Percentiles rank a stretch among this genome's conserved stretches.
These are phyloP conservation scores for Fusarium papillatum DNA, from an alignment of 2,329 filamentous ascomycete species.

Conservation along the genomic window DNA sequence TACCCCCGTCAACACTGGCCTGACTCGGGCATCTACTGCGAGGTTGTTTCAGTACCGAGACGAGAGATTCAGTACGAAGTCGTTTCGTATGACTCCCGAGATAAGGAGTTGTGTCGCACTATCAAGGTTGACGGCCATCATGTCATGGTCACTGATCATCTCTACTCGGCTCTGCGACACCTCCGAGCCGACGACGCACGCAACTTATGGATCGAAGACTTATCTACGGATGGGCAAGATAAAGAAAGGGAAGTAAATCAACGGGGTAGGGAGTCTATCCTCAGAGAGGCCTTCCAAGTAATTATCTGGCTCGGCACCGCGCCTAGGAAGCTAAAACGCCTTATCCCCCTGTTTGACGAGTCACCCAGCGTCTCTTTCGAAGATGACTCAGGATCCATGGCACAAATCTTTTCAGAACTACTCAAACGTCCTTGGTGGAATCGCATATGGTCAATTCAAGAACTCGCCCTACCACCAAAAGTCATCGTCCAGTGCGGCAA, in stretches of 20 bases:
- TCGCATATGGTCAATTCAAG: neutral
- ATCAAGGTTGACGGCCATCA: neutral
- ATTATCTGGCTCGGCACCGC: neutral
- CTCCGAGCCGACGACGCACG: neutral
- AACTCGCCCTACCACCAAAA: neutral
- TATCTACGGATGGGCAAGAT: neutral
- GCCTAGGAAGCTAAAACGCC: neutral
- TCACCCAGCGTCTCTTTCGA: neutral
- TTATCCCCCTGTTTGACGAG: neutral
- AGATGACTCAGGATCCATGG: neutral
- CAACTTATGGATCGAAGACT: neutral
- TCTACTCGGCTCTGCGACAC: neutral
- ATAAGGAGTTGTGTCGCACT: neutral
- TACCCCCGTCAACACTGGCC: neutral
- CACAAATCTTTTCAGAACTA: neutral
- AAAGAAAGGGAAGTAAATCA: rapidly evolving
- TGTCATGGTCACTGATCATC: neutral
- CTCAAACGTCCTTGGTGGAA: neutral
- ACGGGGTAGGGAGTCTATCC: neutral
- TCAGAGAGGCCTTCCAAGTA: neutral
- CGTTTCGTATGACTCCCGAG: neutral
- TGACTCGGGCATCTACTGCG: neutral
- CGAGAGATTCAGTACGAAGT: neutral
- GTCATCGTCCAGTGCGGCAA: neutral
- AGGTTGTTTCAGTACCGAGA: neutral